Conservation (phyloP, 768 basidiomycete species). For the Lactifluus subvellereus region DNA sequence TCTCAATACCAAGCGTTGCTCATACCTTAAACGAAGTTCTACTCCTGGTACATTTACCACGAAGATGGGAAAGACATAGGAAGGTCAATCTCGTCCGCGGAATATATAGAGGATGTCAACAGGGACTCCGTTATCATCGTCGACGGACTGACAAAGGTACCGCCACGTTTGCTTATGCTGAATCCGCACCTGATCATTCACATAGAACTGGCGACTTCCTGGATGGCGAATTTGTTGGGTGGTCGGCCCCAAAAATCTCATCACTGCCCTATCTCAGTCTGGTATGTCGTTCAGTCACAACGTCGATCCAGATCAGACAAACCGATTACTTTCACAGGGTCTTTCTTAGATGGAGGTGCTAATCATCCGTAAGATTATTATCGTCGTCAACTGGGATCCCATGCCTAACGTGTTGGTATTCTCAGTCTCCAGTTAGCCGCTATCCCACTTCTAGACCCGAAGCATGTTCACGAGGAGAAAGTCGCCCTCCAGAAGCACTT, state of each 20-base stretch:
- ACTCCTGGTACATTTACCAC: constrained; percentile 93
- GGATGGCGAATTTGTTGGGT: constrained; percentile 97
- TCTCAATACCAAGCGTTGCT: not conserved
- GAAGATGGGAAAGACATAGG: constrained; percentile 70
- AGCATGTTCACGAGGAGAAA: constrained; percentile 67
- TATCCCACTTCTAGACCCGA: constrained; percentile 71
- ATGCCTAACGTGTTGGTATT: constrained; percentile 4
- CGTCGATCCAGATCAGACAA: not conserved
- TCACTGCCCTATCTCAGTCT: constrained; percentile 88
- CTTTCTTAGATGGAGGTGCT: constrained; percentile 92
- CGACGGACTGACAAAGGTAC: constrained; percentile 87
- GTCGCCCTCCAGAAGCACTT: constrained; percentile 85
- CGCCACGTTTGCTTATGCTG: not conserved
- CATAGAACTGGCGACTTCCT: constrained; percentile 88
- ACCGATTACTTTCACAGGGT: constrained; percentile 38
- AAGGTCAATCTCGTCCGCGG: constrained; percentile 73
- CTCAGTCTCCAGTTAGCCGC: constrained; percentile 81
- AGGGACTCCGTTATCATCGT: constrained; percentile 81
- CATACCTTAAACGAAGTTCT: constrained; percentile 51
- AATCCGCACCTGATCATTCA: constrained; percentile 25
- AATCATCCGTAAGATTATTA: constrained; percentile 70
- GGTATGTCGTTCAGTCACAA: constrained; percentile 35
- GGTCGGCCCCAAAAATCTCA: constrained; percentile 80
- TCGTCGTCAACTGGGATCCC: not conserved
- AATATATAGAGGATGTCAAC: constrained; percentile 84